Base-by-base conservation (phyloP, 345 rosid genomes). In the Gossypium rotundifolium region DNA sequence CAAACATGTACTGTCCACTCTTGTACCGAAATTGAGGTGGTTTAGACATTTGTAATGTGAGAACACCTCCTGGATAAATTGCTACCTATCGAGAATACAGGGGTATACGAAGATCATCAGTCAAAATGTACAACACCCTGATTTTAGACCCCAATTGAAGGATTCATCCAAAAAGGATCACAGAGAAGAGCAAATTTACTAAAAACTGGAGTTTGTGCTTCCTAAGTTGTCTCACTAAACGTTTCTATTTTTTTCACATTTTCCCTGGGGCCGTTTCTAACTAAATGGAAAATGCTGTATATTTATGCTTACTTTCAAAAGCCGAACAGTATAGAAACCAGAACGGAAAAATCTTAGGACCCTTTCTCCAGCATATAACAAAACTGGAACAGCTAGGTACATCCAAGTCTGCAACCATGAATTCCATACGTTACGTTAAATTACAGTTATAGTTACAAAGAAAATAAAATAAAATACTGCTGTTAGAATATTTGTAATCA, bases 1-100 rank as follows among this genome's bases (percentile, higher is more conserved):
- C 96, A 57, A 95, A 95, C 98, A 95, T 95, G 88, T 95, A 95
- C 75, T 95, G 99, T 73, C 99, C 99, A 27, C 99, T 93, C 83
- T 89, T 95, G 85, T 95, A 89, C 25, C 90, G 91, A 73, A 93
- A 95, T 33, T 93, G 99, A 69, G 88, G 72, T 58, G 99, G 99
- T 87, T 90, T 95, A 12, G 98, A 93, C 99, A 95, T 95, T 84
- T 91, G 93, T 79, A 95, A 76, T 44, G 99, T 89, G 22, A 95
- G 85, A 78, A 95, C 99, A 17, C 93, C 88, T 76, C 99, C 99
- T 33, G 98, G 97, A 84, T 95, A 95, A 76, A 95, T 93, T 45
- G 98, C 99, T 70, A 95, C 99, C 99, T 95, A 78, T 22, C 44
- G 13, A 38, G 22, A 65, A 55, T 23, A 17, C 25, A 74, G 38